Evolutionary conservation across 805 yeast genomes (phyloP).

Genomic region (Cyberlindnera maclurae): DNA sequence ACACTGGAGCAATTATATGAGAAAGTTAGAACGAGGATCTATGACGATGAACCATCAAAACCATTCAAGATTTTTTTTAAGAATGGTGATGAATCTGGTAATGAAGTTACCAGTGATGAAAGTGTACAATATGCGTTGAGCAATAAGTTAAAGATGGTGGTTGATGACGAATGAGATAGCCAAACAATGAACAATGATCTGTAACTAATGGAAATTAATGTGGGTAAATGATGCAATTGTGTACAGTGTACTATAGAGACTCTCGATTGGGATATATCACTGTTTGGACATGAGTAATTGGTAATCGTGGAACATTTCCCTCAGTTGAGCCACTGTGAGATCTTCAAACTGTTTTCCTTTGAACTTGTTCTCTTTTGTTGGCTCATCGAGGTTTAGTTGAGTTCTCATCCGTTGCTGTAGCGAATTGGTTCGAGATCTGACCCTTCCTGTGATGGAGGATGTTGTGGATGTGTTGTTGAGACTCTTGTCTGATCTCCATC

Average conservation of each 20-base stretch:
- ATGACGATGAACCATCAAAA: conserved; percentile 24
- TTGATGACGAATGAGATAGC: conserved; percentile 25
- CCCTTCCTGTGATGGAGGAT: background rate
- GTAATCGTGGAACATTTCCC: conserved; percentile 16
- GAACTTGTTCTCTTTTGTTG: conserved; percentile 5
- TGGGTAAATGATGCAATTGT: too few relatives aligned
- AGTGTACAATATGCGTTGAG: conserved; percentile 28
- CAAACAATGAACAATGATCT: too few relatives aligned
- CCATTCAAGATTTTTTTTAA: conserved; percentile 30
- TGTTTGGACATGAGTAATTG: conserved; percentile 1
- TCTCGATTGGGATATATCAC: background rate
- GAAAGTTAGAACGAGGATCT: conserved; percentile 47
- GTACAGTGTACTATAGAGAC: too few relatives aligned
- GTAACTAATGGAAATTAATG: too few relatives aligned
- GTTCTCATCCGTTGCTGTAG: background rate
- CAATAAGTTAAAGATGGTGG: conserved; percentile 30
- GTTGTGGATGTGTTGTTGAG: background rate
- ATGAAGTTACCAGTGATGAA: conserved; percentile 27
- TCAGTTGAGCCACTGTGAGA: conserved; percentile 13
- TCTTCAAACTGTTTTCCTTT: conserved; percentile 12
- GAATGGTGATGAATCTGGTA: conserved; percentile 25
- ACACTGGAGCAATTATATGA: conserved; percentile 41
- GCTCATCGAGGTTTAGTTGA: background rate
- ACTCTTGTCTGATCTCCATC: conserved; percentile 12
- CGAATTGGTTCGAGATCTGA: background rate